phyloP scores from a whole-genome alignment of 805 yeast genomes.

The Candida broadrunensis region DNA sequence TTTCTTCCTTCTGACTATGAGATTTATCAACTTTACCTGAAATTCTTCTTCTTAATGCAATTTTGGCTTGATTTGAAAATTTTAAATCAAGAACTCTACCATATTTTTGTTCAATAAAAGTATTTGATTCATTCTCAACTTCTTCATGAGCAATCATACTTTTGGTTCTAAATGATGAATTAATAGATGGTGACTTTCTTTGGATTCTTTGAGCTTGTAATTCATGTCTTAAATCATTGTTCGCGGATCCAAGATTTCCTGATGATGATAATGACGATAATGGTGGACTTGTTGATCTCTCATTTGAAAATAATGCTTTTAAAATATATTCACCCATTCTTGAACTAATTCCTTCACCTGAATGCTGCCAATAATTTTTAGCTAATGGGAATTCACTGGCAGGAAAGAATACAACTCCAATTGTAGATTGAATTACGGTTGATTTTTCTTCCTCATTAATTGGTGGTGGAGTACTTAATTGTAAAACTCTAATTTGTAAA shows the following conservation, averaged over 20 bases:
- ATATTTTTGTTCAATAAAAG: slow-evolving; percentile 82
- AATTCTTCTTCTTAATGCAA: slow-evolving; percentile 70
- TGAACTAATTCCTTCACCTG: slow-evolving; percentile 96
- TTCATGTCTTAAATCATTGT: slow-evolving; percentile 22
- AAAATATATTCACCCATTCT: slow-evolving; percentile 82
- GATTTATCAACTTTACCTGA: slow-evolving; percentile 57
- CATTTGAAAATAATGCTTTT: slow-evolving; percentile 47
- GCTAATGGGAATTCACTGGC: slow-evolving; percentile 56
- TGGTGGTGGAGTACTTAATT: slow-evolving; percentile 71
- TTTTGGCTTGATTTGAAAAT: slow-evolving; percentile 72
- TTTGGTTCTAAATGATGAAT: slow-evolving; percentile 21
- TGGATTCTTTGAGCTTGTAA: slow-evolving; percentile 32
- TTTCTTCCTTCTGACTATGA: slow-evolving; percentile 21
- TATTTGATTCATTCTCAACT: slow-evolving; percentile 52
- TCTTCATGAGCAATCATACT: slow-evolving; percentile 21
- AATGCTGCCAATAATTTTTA: slow-evolving; percentile 92
- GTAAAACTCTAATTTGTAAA: slow-evolving; percentile 56
- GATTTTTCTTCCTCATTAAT: slow-evolving; percentile 55
- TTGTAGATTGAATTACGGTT: slow-evolving; percentile 59
- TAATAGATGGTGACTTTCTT: slow-evolving; percentile 29
- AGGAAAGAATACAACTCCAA: slow-evolving; percentile 80
- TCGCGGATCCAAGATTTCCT: slow-evolving; percentile 7
- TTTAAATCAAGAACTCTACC: slow-evolving; percentile 85
- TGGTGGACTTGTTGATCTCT: background rate
- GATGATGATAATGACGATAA: background rate